Percentiles rank a stretch among this genome's conserved stretches.
Conservation (phyloP, 495 filamentous ascomycete genomes). For the Xylaria grammica region DNA sequence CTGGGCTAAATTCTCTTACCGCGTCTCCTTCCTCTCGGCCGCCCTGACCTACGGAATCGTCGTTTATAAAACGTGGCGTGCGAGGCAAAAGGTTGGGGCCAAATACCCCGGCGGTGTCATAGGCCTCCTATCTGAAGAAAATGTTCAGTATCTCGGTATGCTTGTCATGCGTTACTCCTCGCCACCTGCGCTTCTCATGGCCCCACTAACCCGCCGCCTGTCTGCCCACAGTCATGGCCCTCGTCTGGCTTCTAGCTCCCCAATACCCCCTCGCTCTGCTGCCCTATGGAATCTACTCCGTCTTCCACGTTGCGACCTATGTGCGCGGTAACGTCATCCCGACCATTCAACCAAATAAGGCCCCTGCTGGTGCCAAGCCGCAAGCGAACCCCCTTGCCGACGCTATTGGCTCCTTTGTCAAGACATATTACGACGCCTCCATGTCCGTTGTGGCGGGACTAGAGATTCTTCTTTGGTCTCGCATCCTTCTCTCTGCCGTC, state of each 20-base stretch:
- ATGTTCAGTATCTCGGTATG: constrained; percentile 95
- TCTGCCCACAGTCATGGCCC: constrained; percentile 74
- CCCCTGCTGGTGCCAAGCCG: constrained; percentile 60
- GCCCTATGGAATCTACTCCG: constrained; percentile 93
- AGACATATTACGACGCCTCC: constrained; percentile 91
- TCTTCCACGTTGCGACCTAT: constrained; percentile 96
- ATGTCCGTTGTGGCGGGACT: constrained; percentile 82
- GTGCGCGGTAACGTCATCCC: constrained; percentile 73
- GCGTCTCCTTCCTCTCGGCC: constrained; percentile 84
- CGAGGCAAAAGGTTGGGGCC: constrained; percentile 70
- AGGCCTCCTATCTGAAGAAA: constrained; percentile 82
- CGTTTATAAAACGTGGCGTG: constrained; percentile 96
- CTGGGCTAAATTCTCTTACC: constrained; percentile 81
- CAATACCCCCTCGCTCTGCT: constrained; percentile 89
- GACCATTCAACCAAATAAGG: constrained; percentile 57
- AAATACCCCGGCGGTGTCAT: constrained; percentile 61
- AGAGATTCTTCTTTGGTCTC: constrained; percentile 81
- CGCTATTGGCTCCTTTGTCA: constrained; percentile 88
- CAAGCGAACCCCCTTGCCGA: constrained; percentile 73
- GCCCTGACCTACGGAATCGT: constrained; percentile 96
- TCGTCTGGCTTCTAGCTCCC: constrained; percentile 91
- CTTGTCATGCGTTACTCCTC: not conserved
- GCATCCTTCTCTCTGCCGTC: constrained; percentile 76
- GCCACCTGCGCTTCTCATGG: constrained; percentile 13
- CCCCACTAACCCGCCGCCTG: constrained; percentile 16